phyloP scores from a whole-genome alignment of 2,329 filamentous ascomycete species.

The Colletotrichum plurivorum region DNA sequence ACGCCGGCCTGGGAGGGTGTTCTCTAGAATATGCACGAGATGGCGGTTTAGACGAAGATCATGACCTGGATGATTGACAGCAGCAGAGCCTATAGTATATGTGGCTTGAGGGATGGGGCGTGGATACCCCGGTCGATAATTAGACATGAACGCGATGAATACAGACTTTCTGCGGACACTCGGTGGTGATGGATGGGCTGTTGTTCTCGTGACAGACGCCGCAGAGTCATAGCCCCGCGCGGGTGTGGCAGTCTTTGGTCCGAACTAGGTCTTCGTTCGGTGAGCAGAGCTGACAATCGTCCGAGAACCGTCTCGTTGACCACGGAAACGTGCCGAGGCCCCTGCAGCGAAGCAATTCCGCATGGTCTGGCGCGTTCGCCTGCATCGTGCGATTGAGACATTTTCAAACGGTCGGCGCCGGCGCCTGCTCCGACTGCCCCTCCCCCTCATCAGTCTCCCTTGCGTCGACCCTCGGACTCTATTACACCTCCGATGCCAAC shows the following conservation, averaged over 20 bases:
- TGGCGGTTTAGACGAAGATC: slow-evolving; percentile 40
- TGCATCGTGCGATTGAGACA: slow-evolving; percentile 36
- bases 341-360: slow-evolving; percentile 14
- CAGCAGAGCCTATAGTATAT: slow-evolving; percentile 30
- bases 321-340: slow-evolving; percentile 7
- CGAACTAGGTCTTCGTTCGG: neutral
- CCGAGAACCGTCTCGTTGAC: neutral
- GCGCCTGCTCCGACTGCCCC: slow-evolving; percentile 3
- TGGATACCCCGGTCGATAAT: slow-evolving; percentile 31
- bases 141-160: slow-evolving; percentile 35
- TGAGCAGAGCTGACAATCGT: neutral
- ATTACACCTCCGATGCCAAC: neutral
- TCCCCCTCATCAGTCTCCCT: slow-evolving; percentile 7
- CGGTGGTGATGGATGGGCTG: neutral
- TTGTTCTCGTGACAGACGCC: neutral
- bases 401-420: slow-evolving; percentile 30
- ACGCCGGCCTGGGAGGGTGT: slow-evolving; percentile 26
- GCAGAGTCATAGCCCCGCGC: neutral
- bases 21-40: slow-evolving; percentile 32
- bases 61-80: slow-evolving; percentile 40
- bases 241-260: neutral
- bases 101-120: slow-evolving; percentile 29
- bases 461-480: neutral
- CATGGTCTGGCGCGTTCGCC: slow-evolving; percentile 29
- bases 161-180: slow-evolving; percentile 5